phyloP scores from a whole-genome alignment of 2,329 filamentous ascomycete species.

The Clarireedia monteithiana region DNA sequence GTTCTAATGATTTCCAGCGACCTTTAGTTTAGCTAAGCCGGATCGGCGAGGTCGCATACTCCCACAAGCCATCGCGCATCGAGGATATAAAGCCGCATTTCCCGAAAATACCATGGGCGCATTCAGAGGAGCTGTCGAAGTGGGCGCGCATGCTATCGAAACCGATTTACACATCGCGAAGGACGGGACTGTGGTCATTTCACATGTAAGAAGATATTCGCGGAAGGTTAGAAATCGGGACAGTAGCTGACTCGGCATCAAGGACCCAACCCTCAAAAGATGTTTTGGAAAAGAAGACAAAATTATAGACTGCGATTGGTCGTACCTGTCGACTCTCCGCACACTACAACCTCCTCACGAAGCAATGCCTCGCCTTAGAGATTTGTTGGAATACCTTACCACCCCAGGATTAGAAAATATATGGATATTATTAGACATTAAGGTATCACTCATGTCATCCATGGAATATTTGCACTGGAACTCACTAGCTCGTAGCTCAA shows the following conservation, averaged over 20 bases:
- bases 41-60: constrained; percentile 18
- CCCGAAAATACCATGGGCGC: constrained; percentile 84
- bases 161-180: constrained; percentile 79
- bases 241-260: constrained; percentile 2
- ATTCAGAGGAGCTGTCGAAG: constrained; percentile 65
- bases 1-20: constrained; percentile 16
- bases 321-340: constrained; percentile 58
- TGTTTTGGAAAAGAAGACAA: constrained; percentile 72
- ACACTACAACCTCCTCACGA: constrained; percentile 62
- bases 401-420: constrained; percentile 56
- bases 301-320: constrained; percentile 71
- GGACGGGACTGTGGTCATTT: constrained; percentile 79
- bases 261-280: constrained; percentile 70
- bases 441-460: constrained; percentile 41
- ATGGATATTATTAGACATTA: constrained; percentile 85
- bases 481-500: constrained; percentile 43
- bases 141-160: constrained; percentile 75
- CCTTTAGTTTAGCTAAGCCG: constrained; percentile 20
- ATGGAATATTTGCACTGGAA: neutral
- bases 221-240: neutral
- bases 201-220: constrained; percentile 50
- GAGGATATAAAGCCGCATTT: constrained; percentile 67
- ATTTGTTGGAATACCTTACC: constrained; percentile 66
- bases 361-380: constrained; percentile 64
- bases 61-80: constrained; percentile 70